Evolutionary conservation across 306 rosid genomes (phyloP).

Genomic region (Psophocarpus tetragonolobus): DNA sequence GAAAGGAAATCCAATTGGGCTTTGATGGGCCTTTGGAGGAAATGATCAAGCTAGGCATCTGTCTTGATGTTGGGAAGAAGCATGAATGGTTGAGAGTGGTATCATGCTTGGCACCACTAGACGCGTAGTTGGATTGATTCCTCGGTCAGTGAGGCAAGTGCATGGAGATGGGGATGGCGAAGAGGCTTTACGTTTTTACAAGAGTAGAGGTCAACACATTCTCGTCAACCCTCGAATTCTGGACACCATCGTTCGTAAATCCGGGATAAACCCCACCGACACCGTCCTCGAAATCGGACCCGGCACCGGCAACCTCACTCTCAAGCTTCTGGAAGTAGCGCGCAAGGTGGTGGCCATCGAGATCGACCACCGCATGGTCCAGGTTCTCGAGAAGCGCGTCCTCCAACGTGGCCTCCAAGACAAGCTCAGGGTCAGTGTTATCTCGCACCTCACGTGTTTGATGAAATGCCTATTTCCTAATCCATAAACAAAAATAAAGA

Average conservation of each 20-base stretch:
- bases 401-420: constrained; percentile 30
- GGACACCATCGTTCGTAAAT: constrained; percentile 62
- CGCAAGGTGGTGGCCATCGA: constrained; percentile 64
- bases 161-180: constrained; percentile 32
- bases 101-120: constrained; percentile 50
- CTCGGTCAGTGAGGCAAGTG: constrained; percentile 32
- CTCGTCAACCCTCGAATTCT: constrained; percentile 75
- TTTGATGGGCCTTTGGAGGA: neutral
- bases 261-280: constrained; percentile 65
- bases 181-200: constrained; percentile 47
- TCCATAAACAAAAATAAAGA: neutral
- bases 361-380: constrained; percentile 78
- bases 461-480: constrained; percentile 18
- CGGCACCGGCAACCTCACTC: constrained; percentile 92
- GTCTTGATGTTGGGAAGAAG: neutral
- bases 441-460: constrained; percentile 9
- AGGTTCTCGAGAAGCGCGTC: constrained; percentile 64
- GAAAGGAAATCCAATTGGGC: neutral
- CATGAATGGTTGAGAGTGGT: neutral
- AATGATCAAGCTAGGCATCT: neutral
- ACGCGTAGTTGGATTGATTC: constrained; percentile 25
- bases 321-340: constrained; percentile 78
- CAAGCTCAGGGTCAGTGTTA: constrained; percentile 48
- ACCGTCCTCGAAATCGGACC: constrained; percentile 98
- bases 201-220: constrained; percentile 88